These are phyloP conservation scores for Wallacemonas collosoma DNA, from an alignment of 208 protist species.

Conservation along the genomic window DNA sequence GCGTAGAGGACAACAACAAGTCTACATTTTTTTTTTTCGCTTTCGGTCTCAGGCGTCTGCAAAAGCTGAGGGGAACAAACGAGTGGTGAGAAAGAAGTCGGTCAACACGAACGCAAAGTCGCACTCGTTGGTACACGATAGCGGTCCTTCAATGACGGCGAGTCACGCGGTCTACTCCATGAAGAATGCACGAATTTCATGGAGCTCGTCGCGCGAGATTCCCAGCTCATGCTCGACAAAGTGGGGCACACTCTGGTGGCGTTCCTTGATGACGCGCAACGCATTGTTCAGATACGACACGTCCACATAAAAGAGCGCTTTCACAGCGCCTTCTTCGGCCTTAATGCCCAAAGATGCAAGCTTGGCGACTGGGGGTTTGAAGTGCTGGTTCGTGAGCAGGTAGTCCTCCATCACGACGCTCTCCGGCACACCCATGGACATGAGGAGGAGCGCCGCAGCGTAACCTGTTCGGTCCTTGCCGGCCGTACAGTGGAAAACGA, in stretches of 20 bases:
- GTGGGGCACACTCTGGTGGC: conserved; percentile 24
- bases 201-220: conserved; percentile 20
- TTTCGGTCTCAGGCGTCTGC: too few relatives aligned
- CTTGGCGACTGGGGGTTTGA: conserved; percentile 12
- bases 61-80: too few relatives aligned
- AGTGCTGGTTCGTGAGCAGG: conserved; percentile 36
- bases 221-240: conserved; percentile 45
- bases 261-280: conserved; percentile 27
- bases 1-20: too few relatives aligned
- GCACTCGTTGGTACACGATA: too few relatives aligned
- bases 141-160: too few relatives aligned
- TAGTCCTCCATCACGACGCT: conserved; percentile 48
- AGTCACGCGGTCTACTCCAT: conserved; percentile 1
- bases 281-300: conserved; percentile 31
- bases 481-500: conserved; percentile 52
- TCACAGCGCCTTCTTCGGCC: conserved; percentile 19
- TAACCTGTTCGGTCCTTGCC: conserved; percentile 59
- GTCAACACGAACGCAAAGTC: too few relatives aligned
- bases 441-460: conserved; percentile 45
- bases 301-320: conserved; percentile 36
- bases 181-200: conserved; percentile 14
- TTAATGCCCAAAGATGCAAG: conserved; percentile 12
- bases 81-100: too few relatives aligned
- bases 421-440: conserved; percentile 32
- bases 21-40: too few relatives aligned